A percentile compares a stretch with the other conserved stretches of the same genome.
These are phyloP conservation scores for Sporisorium exsertum DNA, from an alignment of 1,284 basidiomycete genomes.

Conservation along the genomic window DNA sequence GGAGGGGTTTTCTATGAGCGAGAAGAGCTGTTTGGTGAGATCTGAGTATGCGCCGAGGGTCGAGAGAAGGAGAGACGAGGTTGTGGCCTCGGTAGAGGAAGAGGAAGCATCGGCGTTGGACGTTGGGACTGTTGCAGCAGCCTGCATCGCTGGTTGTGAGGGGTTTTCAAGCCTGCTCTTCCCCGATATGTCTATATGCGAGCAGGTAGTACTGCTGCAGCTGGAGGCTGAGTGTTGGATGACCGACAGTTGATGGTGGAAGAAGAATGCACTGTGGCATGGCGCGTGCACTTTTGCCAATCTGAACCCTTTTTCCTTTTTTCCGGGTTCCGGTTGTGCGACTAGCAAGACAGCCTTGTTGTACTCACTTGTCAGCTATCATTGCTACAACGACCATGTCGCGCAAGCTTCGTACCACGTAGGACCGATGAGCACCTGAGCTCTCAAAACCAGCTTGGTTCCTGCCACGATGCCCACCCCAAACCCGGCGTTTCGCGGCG, in stretches of 20 bases:
- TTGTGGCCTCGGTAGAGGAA: conserved; percentile 24
- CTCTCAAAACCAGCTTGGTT: neutral
- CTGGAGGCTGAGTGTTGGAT: neutral
- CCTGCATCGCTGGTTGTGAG: conserved; percentile 1
- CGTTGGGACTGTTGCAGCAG: conserved; percentile 3
- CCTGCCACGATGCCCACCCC: conserved; percentile 13
- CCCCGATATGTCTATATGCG: neutral
- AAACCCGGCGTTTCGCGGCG: conserved; percentile 35
- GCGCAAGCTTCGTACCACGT: neutral
- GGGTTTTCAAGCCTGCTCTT: neutral
- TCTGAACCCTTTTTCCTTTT: neutral
- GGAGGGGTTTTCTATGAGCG: conserved; percentile 37
- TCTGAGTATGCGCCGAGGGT: conserved; percentile 44
- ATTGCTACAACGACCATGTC: neutral
- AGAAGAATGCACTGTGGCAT: neutral
- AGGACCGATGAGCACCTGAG: neutral
- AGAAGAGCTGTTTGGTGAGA: conserved; percentile 44
- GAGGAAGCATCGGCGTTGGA: conserved; percentile 6
- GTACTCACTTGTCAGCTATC: neutral
- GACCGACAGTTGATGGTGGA: neutral
- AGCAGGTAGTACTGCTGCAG: neutral
- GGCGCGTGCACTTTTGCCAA: neutral
- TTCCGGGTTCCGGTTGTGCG: neutral
- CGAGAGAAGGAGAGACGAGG: conserved; percentile 33
- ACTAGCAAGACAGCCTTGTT: neutral